Evolutionary conservation across 2,329 filamentous ascomycete species (phyloP).

Genomic region (Hypoxylon sp.): DNA sequence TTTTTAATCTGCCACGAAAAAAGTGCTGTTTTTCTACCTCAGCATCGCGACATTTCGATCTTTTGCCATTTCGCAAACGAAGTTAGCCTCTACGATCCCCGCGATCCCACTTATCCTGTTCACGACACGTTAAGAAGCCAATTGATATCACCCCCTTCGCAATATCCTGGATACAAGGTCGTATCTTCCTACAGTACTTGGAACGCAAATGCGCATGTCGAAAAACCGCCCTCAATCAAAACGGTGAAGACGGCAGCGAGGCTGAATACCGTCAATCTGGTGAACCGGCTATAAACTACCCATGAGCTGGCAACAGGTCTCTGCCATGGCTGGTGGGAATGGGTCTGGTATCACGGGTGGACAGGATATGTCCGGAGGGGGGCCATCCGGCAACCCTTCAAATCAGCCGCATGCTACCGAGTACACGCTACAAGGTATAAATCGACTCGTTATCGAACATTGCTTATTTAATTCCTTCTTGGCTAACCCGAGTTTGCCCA

Average conservation of each 20-base stretch:
- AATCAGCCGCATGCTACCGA: slow-evolving; percentile 72
- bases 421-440: slow-evolving; percentile 71
- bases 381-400: slow-evolving; percentile 58
- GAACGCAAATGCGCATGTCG: slow-evolving; percentile 49
- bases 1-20: slow-evolving; percentile 24
- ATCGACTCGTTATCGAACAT: neutral
- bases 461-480: neutral
- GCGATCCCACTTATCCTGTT: neutral
- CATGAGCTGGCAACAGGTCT: slow-evolving; percentile 58
- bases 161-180: slow-evolving; percentile 28
- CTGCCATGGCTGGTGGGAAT: slow-evolving; percentile 60
- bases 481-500: slow-evolving; percentile 23
- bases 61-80: slow-evolving; percentile 15
- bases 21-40: slow-evolving; percentile 3
- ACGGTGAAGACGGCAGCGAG: slow-evolving; percentile 52
- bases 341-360: slow-evolving; percentile 61
- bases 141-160: slow-evolving; percentile 36
- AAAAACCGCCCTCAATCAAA: slow-evolving; percentile 29
- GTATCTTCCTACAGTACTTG: slow-evolving; percentile 25
- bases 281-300: slow-evolving; percentile 29
- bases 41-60: slow-evolving; percentile 18
- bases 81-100: slow-evolving; percentile 1
- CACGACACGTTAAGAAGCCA: slow-evolving; percentile 23
- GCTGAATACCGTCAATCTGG: slow-evolving; percentile 39
- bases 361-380: slow-evolving; percentile 57